Evolutionary conservation across 108 stramenopile species (phyloP).

Genomic region (Cyclotella cryptica): DNA sequence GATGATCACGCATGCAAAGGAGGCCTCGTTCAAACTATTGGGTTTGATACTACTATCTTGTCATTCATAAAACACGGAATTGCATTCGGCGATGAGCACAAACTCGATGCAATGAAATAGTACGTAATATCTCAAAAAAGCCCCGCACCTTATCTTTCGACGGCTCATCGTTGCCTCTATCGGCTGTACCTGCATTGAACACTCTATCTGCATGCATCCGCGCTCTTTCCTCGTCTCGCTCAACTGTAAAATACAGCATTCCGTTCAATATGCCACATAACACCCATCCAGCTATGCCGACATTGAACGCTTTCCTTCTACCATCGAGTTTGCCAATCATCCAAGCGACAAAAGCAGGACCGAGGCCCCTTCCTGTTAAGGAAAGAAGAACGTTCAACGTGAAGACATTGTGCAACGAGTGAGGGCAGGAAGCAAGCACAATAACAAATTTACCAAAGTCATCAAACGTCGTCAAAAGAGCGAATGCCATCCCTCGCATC

Average conservation of each 20-base stretch:
- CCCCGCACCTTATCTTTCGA: background rate
- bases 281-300: slow-evolving; percentile 77
- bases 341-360: slow-evolving; percentile 80
- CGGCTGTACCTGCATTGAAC: background rate
- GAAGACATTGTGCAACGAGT: background rate
- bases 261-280: slow-evolving; percentile 78
- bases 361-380: slow-evolving; percentile 68
- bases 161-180: background rate
- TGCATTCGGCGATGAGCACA: too few species aligned
- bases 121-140: too few species aligned
- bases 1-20: too few species aligned
- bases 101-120: too few species aligned
- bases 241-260: slow-evolving; percentile 70
- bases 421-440: background rate
- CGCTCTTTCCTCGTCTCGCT: slow-evolving; percentile 64
- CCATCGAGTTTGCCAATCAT: slow-evolving; percentile 70
- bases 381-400: background rate
- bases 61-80: too few species aligned
- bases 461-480: slow-evolving; percentile 80
- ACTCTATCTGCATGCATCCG: slow-evolving; percentile 21
- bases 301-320: slow-evolving; percentile 72
- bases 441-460: slow-evolving; percentile 62
- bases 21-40: too few species aligned
- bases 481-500: slow-evolving; percentile 80
- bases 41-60: too few species aligned